Evolutionary conservation across 352 stramenopile species (phyloP), one percentile per base, ranked within the genome.

Genomic region (Phytophthora megakarya): DNA sequence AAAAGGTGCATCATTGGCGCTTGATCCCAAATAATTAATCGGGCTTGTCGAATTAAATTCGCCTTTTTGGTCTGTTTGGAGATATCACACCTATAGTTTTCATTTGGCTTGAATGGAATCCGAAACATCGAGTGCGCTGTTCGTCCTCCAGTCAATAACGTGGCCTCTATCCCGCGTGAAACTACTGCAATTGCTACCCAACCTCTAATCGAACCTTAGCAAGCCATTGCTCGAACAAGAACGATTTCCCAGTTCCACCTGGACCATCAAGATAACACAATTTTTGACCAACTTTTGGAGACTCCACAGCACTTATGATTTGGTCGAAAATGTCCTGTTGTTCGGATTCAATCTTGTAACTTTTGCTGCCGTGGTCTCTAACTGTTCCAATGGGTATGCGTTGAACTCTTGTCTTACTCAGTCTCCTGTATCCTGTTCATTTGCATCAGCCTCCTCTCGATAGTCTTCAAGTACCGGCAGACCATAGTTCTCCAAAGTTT

Each of bases 181-280:
- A n/a, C n/a, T n/a, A 32, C 26, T 32, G 26, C 26, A 5, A 32
- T 9, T 10, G 26, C 26, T 10, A 32, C 9, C 26, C 26, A 9
- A 5, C 26, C 9, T 32, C 26, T 32, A 32, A 32, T 9, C 26
- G 26, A 32, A 32, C 9, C 26, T 32, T 32, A 32, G 26, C 26
- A 32, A 32, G 5, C 26, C 5, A 10, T 7, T 70, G 48, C 19
- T 75, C 21, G 12, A 67, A 25, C 3, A 75, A 16, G 10, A 70
- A 68, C 9, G 69, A 73, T 33, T 84, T 84, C 3, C 70, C 69
- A 8, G 59, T 76, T 1, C 70, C 66, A 18, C 72, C 65, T 21
- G 65, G 57, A n/a, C n/a, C n/a, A n/a, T n/a, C n/a, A n/a, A n/a
- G n/a, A n/a, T n/a, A n/a, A n/a, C n/a, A n/a, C n/a, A n/a, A n/a